A percentile compares a stretch with the other conserved stretches of the same genome.
Conservation (phyloP, 169 alveolate genomes). For the Plasmodium malariae region DNA sequence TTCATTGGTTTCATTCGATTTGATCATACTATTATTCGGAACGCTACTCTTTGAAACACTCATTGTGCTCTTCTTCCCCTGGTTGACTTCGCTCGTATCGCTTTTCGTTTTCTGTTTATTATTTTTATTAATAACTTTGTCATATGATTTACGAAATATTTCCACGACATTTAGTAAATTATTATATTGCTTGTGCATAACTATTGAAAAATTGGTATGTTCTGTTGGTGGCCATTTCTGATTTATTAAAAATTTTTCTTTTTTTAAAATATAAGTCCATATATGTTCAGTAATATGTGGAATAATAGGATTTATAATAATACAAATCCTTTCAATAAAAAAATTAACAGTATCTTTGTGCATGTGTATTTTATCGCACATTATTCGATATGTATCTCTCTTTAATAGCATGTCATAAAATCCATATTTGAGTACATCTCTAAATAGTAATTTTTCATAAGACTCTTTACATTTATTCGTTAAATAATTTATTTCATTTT, state of each 20-base stretch:
- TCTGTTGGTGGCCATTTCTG: conserved; percentile 89
- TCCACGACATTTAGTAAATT: conserved; percentile 69
- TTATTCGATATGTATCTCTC: conserved; percentile 49
- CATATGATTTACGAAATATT: conserved; percentile 69
- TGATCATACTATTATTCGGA: background rate
- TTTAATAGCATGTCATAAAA: conserved; percentile 86
- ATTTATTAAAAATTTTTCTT: conserved; percentile 80
- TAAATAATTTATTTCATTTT: conserved; percentile 88
- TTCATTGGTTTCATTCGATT: background rate
- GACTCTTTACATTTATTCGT: conserved; percentile 85
- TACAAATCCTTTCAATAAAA: conserved; percentile 86
- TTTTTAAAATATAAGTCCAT: conserved; percentile 89
- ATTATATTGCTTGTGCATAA: conserved; percentile 78
- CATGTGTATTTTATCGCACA: conserved; percentile 75
- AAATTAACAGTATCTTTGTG: conserved; percentile 60
- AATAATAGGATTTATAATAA: conserved; percentile 89
- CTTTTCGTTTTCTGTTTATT: conserved; percentile 13
- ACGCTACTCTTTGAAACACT: background rate
- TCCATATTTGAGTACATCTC: conserved; percentile 92
- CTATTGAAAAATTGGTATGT: conserved; percentile 80
- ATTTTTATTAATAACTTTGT: conserved; percentile 46
- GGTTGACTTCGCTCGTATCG: background rate
- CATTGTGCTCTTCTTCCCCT: background rate
- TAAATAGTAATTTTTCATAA: conserved; percentile 84
- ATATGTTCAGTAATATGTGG: conserved; percentile 94